These are phyloP conservation scores for Penicillium fimorum DNA, from an alignment of 495 filamentous ascomycete species.

Conservation along the genomic window DNA sequence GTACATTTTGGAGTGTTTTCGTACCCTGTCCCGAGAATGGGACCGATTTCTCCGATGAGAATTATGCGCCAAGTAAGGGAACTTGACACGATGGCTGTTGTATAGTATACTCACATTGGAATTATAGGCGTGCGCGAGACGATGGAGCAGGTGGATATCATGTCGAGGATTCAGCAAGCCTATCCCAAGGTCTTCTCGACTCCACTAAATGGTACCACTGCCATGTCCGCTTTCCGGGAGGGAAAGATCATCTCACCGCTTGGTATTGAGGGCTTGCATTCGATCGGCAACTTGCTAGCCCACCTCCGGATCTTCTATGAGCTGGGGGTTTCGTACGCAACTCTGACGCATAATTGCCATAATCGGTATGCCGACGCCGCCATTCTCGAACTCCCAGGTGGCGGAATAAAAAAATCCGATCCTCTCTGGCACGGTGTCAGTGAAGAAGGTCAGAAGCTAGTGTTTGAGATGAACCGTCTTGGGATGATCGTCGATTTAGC, in stretches of 20 bases:
- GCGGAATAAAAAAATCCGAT: constrained; percentile 45
- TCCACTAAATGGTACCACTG: constrained; percentile 53
- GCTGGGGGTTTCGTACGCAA: constrained; percentile 87
- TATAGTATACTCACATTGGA: neutral
- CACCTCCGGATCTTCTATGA: constrained; percentile 71
- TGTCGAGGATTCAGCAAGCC: constrained; percentile 61
- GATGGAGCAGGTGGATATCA: constrained; percentile 79
- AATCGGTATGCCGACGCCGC: constrained; percentile 89
- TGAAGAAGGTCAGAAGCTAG: constrained; percentile 59
- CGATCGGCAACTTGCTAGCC: constrained; percentile 83
- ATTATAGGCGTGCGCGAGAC: constrained; percentile 64
- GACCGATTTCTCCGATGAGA: constrained; percentile 68
- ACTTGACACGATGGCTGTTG: neutral
- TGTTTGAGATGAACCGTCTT: constrained; percentile 57
- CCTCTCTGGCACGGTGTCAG: constrained; percentile 64
- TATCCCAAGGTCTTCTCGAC: constrained; percentile 70
- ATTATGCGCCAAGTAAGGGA: constrained; percentile 57
- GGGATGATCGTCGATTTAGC: constrained; percentile 54
- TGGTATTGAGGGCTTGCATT: constrained; percentile 90
- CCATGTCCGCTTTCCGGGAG: constrained; percentile 57
- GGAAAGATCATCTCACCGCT: constrained; percentile 67
- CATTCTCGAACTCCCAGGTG: constrained; percentile 49
- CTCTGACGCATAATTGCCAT: constrained; percentile 91
- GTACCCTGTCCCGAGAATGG: constrained; percentile 71
- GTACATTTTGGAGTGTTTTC: constrained; percentile 91